Conservation (phyloP, 768 basidiomycete species). For the Collybia sordida region DNA sequence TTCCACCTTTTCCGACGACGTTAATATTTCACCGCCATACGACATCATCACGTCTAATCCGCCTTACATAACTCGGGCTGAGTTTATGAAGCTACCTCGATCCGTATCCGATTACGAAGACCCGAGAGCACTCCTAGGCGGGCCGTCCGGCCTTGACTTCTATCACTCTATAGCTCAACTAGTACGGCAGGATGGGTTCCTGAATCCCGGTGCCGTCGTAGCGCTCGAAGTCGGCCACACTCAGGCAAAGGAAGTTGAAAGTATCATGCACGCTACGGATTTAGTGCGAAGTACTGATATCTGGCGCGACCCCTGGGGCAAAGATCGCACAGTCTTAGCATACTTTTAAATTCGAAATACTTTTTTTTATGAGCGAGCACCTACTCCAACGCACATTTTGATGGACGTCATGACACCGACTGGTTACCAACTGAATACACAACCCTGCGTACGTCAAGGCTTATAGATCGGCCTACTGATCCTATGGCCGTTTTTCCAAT, state of each 20-base stretch:
- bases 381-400: too few relatives aligned
- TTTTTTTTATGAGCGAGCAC: too few relatives aligned
- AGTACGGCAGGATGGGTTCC: slow-evolving; percentile 48
- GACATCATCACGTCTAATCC: slow-evolving; percentile 85
- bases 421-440: too few relatives aligned
- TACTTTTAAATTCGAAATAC: slow-evolving; percentile 23
- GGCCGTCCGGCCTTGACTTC: slow-evolving; percentile 59
- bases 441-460: too few relatives aligned
- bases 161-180: slow-evolving; percentile 71
- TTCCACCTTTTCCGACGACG: slow-evolving; percentile 37
- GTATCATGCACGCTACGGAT: slow-evolving; percentile 52
- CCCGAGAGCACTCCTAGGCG: slow-evolving; percentile 77
- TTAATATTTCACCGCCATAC: slow-evolving; percentile 48
- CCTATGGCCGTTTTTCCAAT: too few relatives aligned
- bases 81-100: slow-evolving; percentile 61
- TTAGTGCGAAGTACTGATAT: slow-evolving; percentile 52
- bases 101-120: slow-evolving; percentile 83
- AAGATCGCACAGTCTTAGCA: slow-evolving; percentile 69
- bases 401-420: too few relatives aligned
- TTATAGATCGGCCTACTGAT: too few relatives aligned
- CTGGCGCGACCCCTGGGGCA: slow-evolving; percentile 82
- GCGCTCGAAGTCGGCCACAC: slow-evolving; percentile 80
- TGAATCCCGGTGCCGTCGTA: slow-evolving; percentile 53
- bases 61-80: slow-evolving; percentile 75
- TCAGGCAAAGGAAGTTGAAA: slow-evolving; percentile 64